phyloP scores from a whole-genome alignment of 208 protist species.

The Wallacemonas sp. region DNA sequence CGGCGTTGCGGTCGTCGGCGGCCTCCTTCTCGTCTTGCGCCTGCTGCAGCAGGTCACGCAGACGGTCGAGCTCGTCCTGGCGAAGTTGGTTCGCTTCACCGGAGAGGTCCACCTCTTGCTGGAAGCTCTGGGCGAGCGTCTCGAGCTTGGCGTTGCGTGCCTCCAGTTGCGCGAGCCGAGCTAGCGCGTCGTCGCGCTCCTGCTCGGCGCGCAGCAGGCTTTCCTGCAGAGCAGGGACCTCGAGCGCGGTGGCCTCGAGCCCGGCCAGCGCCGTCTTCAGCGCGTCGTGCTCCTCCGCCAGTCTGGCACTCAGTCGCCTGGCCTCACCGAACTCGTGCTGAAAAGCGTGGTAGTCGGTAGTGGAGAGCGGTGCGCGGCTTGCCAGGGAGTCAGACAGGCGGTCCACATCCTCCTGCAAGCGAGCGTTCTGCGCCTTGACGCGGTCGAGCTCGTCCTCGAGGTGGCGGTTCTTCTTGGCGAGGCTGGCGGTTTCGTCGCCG shows the following conservation, averaged over 20 bases:
- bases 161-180: slow-evolving; percentile 16
- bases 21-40: not conserved
- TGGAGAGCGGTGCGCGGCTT: slow-evolving; percentile 17
- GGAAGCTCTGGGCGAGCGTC: slow-evolving; percentile 19
- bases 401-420: slow-evolving; percentile 25
- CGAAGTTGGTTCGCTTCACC: slow-evolving; percentile 21
- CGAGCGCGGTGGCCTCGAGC: slow-evolving; percentile 19
- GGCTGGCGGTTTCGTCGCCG: not conserved
- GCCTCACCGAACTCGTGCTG: slow-evolving; percentile 14
- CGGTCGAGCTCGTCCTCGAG: slow-evolving; percentile 13
- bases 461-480: slow-evolving; percentile 4
- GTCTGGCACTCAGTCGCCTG: not conserved
- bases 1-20: slow-evolving; percentile 13
- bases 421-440: slow-evolving; percentile 9
- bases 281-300: slow-evolving; percentile 1
- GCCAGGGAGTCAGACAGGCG: slow-evolving; percentile 19
- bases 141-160: slow-evolving; percentile 22
- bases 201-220: slow-evolving; percentile 10
- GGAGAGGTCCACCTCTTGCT: slow-evolving; percentile 29
- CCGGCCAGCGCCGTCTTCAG: slow-evolving; percentile 20
- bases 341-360: not conserved
- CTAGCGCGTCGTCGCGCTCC: slow-evolving; percentile 16
- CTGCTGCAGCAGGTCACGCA: not conserved
- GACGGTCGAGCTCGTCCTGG: slow-evolving; percentile 30
- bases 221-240: slow-evolving; percentile 20